Evolutionary conservation across 2,329 filamentous ascomycete species (phyloP).

Genomic region (Botrytis byssoidea): DNA sequence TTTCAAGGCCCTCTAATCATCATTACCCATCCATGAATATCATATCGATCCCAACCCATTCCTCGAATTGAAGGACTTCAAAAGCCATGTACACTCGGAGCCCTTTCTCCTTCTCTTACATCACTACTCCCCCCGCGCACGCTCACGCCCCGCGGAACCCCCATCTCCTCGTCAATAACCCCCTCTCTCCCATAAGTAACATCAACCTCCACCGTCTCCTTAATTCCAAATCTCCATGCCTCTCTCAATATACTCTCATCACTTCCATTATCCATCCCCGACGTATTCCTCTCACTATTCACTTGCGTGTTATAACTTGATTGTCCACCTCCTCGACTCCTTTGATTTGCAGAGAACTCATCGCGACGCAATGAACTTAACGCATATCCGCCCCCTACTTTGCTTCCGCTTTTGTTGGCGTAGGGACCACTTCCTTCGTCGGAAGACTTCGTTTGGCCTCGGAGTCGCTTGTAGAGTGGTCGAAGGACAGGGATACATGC

Average conservation of each 20-base stretch:
- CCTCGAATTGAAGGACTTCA: not conserved
- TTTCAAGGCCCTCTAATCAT: not conserved
- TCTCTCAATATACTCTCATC: slow-evolving; percentile 17
- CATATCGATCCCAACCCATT: not conserved
- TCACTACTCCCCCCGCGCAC: not conserved
- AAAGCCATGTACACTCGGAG: not conserved
- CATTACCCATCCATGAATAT: not conserved
- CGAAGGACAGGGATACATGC: slow-evolving; percentile 11
- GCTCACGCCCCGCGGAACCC: not conserved
- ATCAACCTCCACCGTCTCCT: slow-evolving; percentile 9
- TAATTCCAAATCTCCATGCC: slow-evolving; percentile 9
- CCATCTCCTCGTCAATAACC: not conserved
- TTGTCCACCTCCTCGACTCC: not conserved
- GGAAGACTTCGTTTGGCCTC: slow-evolving; percentile 3
- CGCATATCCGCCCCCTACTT: not conserved
- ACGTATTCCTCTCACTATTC: not conserved
- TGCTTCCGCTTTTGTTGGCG: not conserved
- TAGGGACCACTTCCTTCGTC: not conserved
- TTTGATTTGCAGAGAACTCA: not conserved
- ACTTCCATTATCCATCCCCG: slow-evolving; percentile 13
- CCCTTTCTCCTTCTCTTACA: not conserved
- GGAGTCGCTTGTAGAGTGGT: slow-evolving; percentile 3
- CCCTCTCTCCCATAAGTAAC: slow-evolving; percentile 1
- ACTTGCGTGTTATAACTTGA: not conserved
- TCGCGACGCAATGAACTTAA: slow-evolving; percentile 13